Base-by-base conservation (phyloP, 768 basidiomycete species). In the Suillus decipiens region DNA sequence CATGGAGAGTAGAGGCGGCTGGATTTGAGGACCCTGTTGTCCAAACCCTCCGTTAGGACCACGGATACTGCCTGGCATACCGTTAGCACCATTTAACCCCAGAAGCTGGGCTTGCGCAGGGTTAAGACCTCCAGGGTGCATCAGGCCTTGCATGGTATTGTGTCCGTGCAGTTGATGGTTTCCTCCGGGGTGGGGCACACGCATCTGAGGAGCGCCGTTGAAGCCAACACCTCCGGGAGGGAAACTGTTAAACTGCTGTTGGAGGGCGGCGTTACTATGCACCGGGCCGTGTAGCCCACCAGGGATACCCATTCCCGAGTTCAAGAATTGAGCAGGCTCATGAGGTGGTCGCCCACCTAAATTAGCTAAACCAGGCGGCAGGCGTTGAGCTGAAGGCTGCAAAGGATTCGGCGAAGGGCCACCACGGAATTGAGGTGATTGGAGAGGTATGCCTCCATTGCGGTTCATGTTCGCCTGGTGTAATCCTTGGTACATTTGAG, bases 341-440 rank as follows among this genome's bases (percentile, higher is more conserved):
- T 92, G 90, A 3, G 91, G 91, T 28, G 90, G 91, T 8, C 92
- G 86, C 48, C 85, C 90, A 34, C 92, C 92, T 22, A 93, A 82
- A 69, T 92, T 92, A 14, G 92, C 91, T 43, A 93, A 78, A 37
- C 91, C 92, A 17, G 90, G 90, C 14, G 92, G 92, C 39, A 93
- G 76, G 48, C 90, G 84, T 69, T 89, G 89, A 45, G 78, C 76
- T 15, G 75, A 71, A 39, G 78, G 77, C 45, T 81, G 77, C 47
- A 84, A 70, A 28, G 81, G 72, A 66, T 77, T 84, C 3, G 90
- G 89, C 31, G 90, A 90, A 12, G 86, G 86, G 19, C 84, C 89
- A 60, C 87, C 87, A 24, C 92, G 89, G 76, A 82, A 90, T 50
- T 86, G 87, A 45, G 81, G 74, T 62, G 85, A 82, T 69, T 89